Base-by-base conservation (phyloP, 495 filamentous ascomycete genomes). In the Penicillium dipodomyicola region DNA sequence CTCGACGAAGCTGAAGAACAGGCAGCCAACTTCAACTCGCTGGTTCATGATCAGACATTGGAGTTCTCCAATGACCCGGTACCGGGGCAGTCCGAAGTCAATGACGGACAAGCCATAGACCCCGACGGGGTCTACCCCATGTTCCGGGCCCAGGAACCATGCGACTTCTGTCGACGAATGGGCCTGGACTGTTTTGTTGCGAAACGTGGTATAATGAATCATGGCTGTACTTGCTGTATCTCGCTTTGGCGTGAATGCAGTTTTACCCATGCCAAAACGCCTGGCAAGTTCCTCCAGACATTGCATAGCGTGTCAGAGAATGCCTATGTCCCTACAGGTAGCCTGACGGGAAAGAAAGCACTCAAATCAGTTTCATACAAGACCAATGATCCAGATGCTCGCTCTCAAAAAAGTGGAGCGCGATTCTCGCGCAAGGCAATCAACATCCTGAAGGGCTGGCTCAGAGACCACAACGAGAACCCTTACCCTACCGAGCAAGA, bases 401-500 rank as follows among this genome's bases (percentile, higher is more conserved):
- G 72, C 67, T 82, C 63, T 77, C 88, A 65, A 77, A 78, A 76
- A 49, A 77, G 56, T 47, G 87, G 81, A 39, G 79, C 83, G 27
- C 79, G 90, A 20, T 87, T 94, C 68, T 86, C 88, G 4, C 78
- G 86, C 57, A 83, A 88, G 58, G 84, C 87, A 2, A 77, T 91
- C 58, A 87, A 85, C 58, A 81, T 88, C 55, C 73, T 95, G 49
- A 89, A 90, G 72, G 81, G 82, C 60, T 95, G 90, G 90, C 79
- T 93, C 15, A 80, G 84, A 4, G 83, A 82, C 17, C 88, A 95
- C 69, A 79, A 78, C 62, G 80, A 85, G 46, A 85, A 92, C 63
- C 90, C 90, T 0, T 95, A 95, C 67, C 90, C 90, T 15, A 91
- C 78, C 27, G 89, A 93, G 23, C 80, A 87, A 41, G 87, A 94